These are phyloP conservation scores for Colletotrichum falcatum DNA, from an alignment of 2,329 filamentous ascomycete genomes.

Conservation along the genomic window DNA sequence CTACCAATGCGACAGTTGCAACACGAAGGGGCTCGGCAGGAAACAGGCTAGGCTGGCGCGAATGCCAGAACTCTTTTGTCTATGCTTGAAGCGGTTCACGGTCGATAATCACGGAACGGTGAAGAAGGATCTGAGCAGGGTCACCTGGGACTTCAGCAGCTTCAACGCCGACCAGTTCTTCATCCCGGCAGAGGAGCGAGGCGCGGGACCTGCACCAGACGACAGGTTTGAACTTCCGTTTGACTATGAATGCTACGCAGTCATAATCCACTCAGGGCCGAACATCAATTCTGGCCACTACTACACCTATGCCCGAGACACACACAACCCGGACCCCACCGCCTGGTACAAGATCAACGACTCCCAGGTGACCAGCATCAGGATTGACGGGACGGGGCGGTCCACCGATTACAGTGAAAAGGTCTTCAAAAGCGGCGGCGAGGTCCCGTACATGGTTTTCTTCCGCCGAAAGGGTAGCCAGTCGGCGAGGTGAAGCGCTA, in stretches of 20 bases:
- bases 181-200: conserved; percentile 52
- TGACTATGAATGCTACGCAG: conserved; percentile 86
- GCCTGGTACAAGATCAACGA: conserved; percentile 66
- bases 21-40: conserved; percentile 72
- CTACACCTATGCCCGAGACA: conserved; percentile 75
- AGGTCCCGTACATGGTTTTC: conserved; percentile 62
- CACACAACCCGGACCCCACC: conserved; percentile 56
- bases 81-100: conserved; percentile 75
- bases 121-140: conserved; percentile 76
- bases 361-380: conserved; percentile 53
- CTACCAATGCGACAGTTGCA: conserved; percentile 82
- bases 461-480: conserved; percentile 54
- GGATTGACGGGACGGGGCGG: conserved; percentile 53
- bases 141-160: conserved; percentile 81
- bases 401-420: conserved; percentile 51
- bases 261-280: conserved; percentile 80
- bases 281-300: conserved; percentile 83
- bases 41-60: conserved; percentile 82
- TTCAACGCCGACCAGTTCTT: conserved; percentile 66
- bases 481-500: conserved; percentile 12
- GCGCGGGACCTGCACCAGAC: conserved; percentile 44
- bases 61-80: conserved; percentile 81
- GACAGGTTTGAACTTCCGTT: conserved; percentile 67
- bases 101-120: conserved; percentile 41
- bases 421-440: conserved; percentile 54